Conservation (phyloP, 768 basidiomycete genomes). For the Trametes sanguinea region DNA sequence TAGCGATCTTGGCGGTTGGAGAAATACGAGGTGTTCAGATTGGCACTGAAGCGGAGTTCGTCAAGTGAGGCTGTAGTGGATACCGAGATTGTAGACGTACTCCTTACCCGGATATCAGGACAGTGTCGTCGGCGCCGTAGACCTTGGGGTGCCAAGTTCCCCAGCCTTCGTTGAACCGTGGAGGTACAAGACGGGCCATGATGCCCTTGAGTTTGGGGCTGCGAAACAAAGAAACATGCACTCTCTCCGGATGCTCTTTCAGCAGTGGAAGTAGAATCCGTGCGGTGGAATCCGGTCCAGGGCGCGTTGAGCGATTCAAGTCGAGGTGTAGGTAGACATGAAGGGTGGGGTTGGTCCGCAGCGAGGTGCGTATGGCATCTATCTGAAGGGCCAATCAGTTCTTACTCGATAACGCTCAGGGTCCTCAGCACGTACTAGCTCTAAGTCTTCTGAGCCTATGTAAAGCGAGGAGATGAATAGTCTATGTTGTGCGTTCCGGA, state of each 20-base stretch:
- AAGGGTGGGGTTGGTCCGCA: constrained; percentile 60
- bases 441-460: constrained; percentile 75
- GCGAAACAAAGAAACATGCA: constrained; percentile 80
- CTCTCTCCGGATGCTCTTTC: constrained; percentile 66
- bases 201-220: constrained; percentile 82
- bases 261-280: constrained; percentile 73
- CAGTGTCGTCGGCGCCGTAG: constrained; percentile 90
- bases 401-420: background rate
- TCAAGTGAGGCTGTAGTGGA: background rate
- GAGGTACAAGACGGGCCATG: constrained; percentile 77
- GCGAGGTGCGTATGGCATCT: constrained; percentile 58
- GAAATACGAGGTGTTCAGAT: constrained; percentile 91
- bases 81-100: constrained; percentile 26
- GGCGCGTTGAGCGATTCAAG: constrained; percentile 75
- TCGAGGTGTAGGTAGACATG: constrained; percentile 77
- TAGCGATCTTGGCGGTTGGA: constrained; percentile 96
- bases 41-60: constrained; percentile 61
- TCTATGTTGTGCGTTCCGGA: constrained; percentile 71
- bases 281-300: constrained; percentile 68
- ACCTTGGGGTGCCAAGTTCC: constrained; percentile 94
- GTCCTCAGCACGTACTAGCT: constrained; percentile 62
- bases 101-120: constrained; percentile 89
- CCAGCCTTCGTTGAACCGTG: constrained; percentile 97
- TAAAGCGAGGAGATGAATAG: constrained; percentile 92
- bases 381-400: constrained; percentile 50